phyloP scores from a whole-genome alignment of 164 flowering plant species.

The Taxillus chinensis region DNA sequence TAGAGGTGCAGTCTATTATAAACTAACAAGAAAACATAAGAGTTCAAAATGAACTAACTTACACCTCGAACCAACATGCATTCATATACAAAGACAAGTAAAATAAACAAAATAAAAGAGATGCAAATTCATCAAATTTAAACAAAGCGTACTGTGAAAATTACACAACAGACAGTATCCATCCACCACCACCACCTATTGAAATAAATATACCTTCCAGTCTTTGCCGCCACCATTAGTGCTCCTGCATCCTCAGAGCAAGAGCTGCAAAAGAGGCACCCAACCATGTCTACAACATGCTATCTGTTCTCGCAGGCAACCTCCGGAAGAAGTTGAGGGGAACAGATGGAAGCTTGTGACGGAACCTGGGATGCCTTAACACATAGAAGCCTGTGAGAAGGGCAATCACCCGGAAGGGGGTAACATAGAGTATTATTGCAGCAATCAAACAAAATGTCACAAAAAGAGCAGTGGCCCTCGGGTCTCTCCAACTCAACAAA shows the following conservation, averaged over 20 bases:
- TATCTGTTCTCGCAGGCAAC: conserved; percentile 61
- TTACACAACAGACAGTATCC: too few species aligned
- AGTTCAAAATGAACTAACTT: too few species aligned
- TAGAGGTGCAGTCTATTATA: too few species aligned
- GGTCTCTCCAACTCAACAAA: conserved; percentile 71
- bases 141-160: too few species aligned
- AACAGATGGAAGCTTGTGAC: conserved; percentile 57
- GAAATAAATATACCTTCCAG: too few species aligned
- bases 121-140: too few species aligned
- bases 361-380: conserved; percentile 66
- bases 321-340: conserved; percentile 63
- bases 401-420: conserved; percentile 53
- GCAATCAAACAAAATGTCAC: conserved; percentile 49
- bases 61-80: too few species aligned
- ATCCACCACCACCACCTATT: too few species aligned
- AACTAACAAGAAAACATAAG: too few species aligned
- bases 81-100: too few species aligned
- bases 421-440: conserved; percentile 55
- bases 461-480: conserved; percentile 58
- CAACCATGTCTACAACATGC: conserved; percentile 34
- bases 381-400: conserved; percentile 43
- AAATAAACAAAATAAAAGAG: too few species aligned
- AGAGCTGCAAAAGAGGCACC: too few species aligned
- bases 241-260: background rate
- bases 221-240: background rate